These are phyloP conservation scores for Diaporthe sp. DNA, from an alignment of 2,329 filamentous ascomycete species.

Conservation along the genomic window DNA sequence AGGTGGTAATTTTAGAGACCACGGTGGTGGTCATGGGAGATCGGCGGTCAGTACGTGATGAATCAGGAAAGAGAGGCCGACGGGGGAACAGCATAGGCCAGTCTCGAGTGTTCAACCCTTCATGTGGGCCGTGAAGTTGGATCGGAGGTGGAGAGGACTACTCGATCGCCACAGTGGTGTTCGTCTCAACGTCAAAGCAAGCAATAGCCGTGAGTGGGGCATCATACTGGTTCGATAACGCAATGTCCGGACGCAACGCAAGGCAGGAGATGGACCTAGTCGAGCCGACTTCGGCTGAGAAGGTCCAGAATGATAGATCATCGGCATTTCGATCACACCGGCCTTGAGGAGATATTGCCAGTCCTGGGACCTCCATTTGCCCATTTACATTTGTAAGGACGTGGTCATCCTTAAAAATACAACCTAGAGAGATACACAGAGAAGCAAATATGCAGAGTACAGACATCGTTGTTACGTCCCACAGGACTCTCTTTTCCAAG, in stretches of 20 bases:
- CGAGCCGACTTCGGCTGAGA: background rate
- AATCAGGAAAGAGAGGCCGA: background rate
- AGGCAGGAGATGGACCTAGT: background rate
- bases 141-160: background rate
- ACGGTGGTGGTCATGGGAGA: background rate
- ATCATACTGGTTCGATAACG: background rate
- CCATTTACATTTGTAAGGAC: background rate
- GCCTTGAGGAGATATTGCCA: background rate
- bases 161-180: slow-evolving; percentile 4
- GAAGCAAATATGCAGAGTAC: background rate
- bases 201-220: background rate
- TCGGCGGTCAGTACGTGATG: background rate
- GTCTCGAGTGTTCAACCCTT: background rate
- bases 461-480: no score
- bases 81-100: background rate
- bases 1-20: slow-evolving; percentile 7
- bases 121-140: slow-evolving; percentile 1
- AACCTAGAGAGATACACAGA: background rate
- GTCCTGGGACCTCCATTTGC: no score
- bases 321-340: background rate
- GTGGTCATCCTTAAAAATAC: background rate
- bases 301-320: background rate
- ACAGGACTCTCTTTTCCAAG: background rate
- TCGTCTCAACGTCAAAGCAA: background rate
- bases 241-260: background rate